phyloP scores from a whole-genome alignment of 1,284 basidiomycete genomes.

The Sporisorium exsertum region DNA sequence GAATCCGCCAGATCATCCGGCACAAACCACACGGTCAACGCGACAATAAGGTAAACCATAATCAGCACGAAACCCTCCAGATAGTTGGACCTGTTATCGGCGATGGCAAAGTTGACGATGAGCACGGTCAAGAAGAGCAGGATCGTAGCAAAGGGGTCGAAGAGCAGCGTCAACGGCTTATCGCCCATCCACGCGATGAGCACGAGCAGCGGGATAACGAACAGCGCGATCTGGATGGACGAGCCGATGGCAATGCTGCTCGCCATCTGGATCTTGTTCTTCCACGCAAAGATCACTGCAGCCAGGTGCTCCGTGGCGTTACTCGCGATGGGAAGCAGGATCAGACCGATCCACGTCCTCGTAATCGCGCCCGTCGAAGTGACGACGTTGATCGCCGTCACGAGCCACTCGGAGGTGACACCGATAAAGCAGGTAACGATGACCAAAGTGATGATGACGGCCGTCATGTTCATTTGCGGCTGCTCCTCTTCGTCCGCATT shows the following conservation, averaged over 20 bases:
- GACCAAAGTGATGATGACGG: conserved; percentile 49
- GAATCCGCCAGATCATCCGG: conserved; percentile 43
- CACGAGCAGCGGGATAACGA: conserved; percentile 62
- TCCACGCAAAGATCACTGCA: conserved; percentile 58
- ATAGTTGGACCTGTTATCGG: conserved; percentile 59
- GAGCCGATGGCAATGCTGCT: conserved; percentile 60
- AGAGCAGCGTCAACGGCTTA: conserved; percentile 58
- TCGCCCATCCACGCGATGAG: conserved; percentile 61
- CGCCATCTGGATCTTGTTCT: conserved; percentile 63
- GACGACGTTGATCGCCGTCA: conserved; percentile 56
- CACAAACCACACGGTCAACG: conserved; percentile 56
- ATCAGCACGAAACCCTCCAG: conserved; percentile 60
- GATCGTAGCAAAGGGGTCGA: conserved; percentile 63
- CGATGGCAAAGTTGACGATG: conserved; percentile 60
- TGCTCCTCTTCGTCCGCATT: conserved; percentile 55
- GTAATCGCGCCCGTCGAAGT: conserved; percentile 40
- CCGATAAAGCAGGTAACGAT: conserved; percentile 56
- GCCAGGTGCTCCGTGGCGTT: conserved; percentile 62
- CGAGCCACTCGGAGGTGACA: conserved; percentile 65
- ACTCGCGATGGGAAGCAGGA: conserved; percentile 57
- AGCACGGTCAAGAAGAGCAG: conserved; percentile 57
- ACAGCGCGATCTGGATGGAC: conserved; percentile 63
- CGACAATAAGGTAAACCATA: conserved; percentile 57
- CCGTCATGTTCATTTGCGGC: conserved; percentile 54
- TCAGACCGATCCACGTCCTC: conserved; percentile 60